Evolutionary conservation across 225 moss, liverwort and hornwort genomes (phyloP), one percentile per base, ranked within the genome.

Genomic region (Polytrichum commune): DNA sequence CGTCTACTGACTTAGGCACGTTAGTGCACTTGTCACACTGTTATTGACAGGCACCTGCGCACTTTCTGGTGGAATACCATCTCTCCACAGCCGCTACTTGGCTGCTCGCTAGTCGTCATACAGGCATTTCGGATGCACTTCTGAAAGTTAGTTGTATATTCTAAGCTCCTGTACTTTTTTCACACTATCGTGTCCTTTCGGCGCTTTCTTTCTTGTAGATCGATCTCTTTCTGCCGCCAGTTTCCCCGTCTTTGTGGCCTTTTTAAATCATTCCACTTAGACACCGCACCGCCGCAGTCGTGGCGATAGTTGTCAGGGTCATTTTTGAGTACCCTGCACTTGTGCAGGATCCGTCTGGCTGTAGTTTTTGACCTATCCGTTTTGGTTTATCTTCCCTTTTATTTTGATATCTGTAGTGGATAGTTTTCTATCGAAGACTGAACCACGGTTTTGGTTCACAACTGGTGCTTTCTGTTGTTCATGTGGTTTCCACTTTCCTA

Each of bases 321-420:
- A 10, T 82, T 86, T 86, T 77, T 66, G 60, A 82, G 86, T 71
- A 55, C 82, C 82, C 80, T 75, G 77, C 86, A 75, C 77, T 61
- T 35, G 79, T 86, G 83, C 79, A 60, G 65, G 32, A 73, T 6
- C 70, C 80, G 77, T 57, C 67, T 60, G 53, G 66, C 28, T 67
- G 20, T 70, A 70, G 75, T 27, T 79, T 5, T 1, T 74, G 19
- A 1, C 71, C 8, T 29, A 16, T 26, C 18, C 71, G 0, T 7
- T 76, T 16, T 6, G 56, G 55, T 69, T 46, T 16, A 46, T 46
- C 13, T 13, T 46, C 3, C 9, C 46, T 16, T 46, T 46, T 13
- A 4, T 46, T 46, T 16, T 46, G 46, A 46, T 16, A 3, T 46
- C 46, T 46, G 13, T 46, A 46, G 46, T 46, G 46, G 13, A 13